Evolutionary conservation across 2,329 filamentous ascomycete species (phyloP).

Genomic region (Colletotrichum acutatum): DNA sequence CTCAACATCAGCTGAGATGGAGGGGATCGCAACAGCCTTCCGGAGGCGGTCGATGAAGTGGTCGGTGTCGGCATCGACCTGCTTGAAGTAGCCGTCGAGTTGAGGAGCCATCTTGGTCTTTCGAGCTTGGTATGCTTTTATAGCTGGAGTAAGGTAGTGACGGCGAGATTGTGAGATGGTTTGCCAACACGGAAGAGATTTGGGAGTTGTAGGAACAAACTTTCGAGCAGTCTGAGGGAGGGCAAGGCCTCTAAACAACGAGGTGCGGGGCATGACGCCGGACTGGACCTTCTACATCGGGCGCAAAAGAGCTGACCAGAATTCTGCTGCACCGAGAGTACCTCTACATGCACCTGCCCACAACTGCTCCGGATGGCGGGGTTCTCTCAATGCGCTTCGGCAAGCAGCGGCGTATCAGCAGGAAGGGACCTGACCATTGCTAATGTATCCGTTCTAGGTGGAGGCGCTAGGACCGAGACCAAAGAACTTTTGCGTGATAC

Average conservation of each 20-base stretch:
- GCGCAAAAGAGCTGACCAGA: constrained; percentile 36
- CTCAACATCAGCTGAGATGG: constrained; percentile 90
- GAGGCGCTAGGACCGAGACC: constrained; percentile 20
- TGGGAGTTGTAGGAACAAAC: constrained; percentile 29
- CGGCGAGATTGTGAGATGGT: constrained; percentile 39
- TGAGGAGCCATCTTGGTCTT: constrained; percentile 84
- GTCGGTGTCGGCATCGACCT: constrained; percentile 84
- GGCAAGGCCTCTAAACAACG: constrained; percentile 41
- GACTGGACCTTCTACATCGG: constrained; percentile 36
- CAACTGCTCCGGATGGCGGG: constrained; percentile 30
- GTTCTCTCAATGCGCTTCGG: constrained; percentile 31
- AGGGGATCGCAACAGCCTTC: constrained; percentile 95
- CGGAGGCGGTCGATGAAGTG: constrained; percentile 90
- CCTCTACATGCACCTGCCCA: constrained; percentile 29
- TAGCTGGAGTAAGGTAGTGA: constrained; percentile 63
- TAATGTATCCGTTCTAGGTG: constrained; percentile 1
- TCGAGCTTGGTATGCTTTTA: constrained; percentile 69
- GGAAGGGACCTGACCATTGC: constrained; percentile 11
- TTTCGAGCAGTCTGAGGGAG: constrained; percentile 30
- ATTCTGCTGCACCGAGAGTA: constrained; percentile 26
- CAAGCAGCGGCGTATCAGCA: constrained; percentile 34
- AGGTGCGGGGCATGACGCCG: constrained; percentile 59
- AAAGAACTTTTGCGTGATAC: constrained; percentile 25
- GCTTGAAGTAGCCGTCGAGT: constrained; percentile 91
- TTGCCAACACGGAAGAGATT: constrained; percentile 30